Base-by-base conservation (phyloP, 169 alveolate genomes). In the Pseudocohnilembus persalinus region DNA sequence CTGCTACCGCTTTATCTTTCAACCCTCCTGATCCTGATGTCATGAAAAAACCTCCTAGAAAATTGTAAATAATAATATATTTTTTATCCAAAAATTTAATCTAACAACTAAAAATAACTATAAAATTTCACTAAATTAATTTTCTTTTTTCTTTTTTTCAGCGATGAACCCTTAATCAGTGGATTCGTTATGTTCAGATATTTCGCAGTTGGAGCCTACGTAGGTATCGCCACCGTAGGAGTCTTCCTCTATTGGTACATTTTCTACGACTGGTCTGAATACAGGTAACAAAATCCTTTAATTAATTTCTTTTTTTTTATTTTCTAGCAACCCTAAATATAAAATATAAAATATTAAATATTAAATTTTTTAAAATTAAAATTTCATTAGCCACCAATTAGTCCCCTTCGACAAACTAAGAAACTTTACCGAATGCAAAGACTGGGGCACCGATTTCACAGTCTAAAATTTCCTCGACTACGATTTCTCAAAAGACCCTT, bases 21-120 rank as follows among this genome's bases (percentile, higher is more conserved):
- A 99, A 99, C 92, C 99, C 99, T 25, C 99, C 99, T 35, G 99
- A 99, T 83, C 97, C 95, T 75, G 98, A 98, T 77, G 99, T 98
- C 64, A 99, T 99, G 99, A 89, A 93, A 82, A 97, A 97, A 85
- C 99, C 99, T 16, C 99, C 99, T 30, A 95, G 99, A 87, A 90
- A 87, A 74, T 87, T 89, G 68, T 49, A 49, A 49, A n/a, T n/a
- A n/a, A n/a, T n/a, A n/a, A n/a, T n/a, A n/a, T n/a, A n/a, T n/a
- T n/a, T n/a, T n/a, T n/a, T n/a, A n/a, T n/a, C n/a, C n/a, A n/a
- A n/a, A n/a, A n/a, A n/a, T n/a, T n/a, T n/a, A n/a, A n/a, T n/a
- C n/a, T n/a, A n/a, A n/a, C n/a, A n/a, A n/a, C n/a, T n/a, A n/a
- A n/a, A n/a, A n/a, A n/a, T n/a, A n/a, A n/a, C n/a, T n/a, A n/a